Evolutionary conservation across 192 early-diverging fungal species (phyloP), one percentile per base, ranked within the genome.

Genomic region (Jimgerdemannia lactiflua): DNA sequence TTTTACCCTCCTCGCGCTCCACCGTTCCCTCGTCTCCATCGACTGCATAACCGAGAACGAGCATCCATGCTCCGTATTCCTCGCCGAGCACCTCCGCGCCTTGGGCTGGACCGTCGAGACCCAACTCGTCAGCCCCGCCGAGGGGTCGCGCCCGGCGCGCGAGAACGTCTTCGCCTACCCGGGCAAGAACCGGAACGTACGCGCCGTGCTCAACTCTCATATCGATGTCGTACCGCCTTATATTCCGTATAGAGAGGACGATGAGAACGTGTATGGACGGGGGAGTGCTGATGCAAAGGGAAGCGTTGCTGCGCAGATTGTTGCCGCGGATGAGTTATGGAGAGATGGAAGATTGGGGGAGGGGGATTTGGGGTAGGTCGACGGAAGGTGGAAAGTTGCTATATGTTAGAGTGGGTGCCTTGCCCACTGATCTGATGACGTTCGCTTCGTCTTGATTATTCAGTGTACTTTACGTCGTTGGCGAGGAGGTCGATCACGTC

Each of bases 201-300:
- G 73, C 1, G 65, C 79, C 8, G 66, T 82, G 39, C 75, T 80
- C 77, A 87, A 87, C 74, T 84, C 82, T 7, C 86, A 87, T 66
- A 76, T 86, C 3, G 86, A 87, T 65, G 83, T 83, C 4, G 86
- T 87, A 0, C 86, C 86, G 0, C 86, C 86, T 3, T 83, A 84
- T 63, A 80, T 86, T 71, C 75, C 76, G 44, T 83, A 77, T 64
- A 71, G 77, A 20, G 78, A 80, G 49, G 81, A 83, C 43, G 75
- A 80, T 4, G 79, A 84, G 70, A 79, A 87, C 65, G 78, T 84
- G 4, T 82, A 82, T 71, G 80, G 83, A 39, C 81, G 84, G 43
- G 83, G 79, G 3, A 71, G 79, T 20, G 83, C 81, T 43, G 86
- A 87, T 75, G 86, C 86, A 14, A 87, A 87, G 68, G 86, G 83